Base-by-base conservation (phyloP, 2,329 filamentous ascomycete species). In the Coleophoma cylindrospora region DNA sequence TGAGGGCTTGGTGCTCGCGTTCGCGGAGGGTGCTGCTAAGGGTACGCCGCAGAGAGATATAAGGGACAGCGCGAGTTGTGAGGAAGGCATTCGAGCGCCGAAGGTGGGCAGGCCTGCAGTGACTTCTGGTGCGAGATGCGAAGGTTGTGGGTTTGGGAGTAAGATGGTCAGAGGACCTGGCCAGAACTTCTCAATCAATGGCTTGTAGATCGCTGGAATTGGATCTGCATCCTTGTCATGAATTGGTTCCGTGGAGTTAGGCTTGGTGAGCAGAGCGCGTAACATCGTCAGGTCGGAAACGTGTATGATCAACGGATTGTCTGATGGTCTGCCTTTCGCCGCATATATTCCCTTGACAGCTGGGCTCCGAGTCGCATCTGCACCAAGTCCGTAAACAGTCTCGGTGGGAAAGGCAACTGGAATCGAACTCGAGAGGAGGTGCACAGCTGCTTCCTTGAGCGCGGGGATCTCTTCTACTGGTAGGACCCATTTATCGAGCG, bases 381-480 rank as follows among this genome's bases (percentile, higher is more conserved):
- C 94, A n/a, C 91, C 94, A 8, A 99, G 78, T 0, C 94, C 94
- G 66, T 99, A 99, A 1, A 99, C 94, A 0, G 94, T 99, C 71
- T 99, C 94, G 0, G 94, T 99, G 1, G 94, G 94, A 65, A 99
- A 99, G 1, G 89, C 94, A 44, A 99, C 90, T 4, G 94, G 94
- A 34, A 72, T 67, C 3, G 43, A 56, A 22, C 50, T 56, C 34
- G 45, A 48, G 43, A 54, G 55, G 14, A 66, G 52, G 15, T 59
- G 53, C n/a, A 47, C 36, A 14, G 63, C 64, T 36, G 64, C 64
- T 52, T 61, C 51, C 41, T 52, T 50, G 10, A 66, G 50, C 21
- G 57, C 51, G 19, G 53, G 22, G 5, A 60, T 50, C 3, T 33
- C 15, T 33, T 57, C 50, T 3, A 13, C 41, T 22, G 58, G 58